Percentiles rank a stretch among this genome's conserved stretches.
Conservation (phyloP, 2,329 filamentous ascomycete species). For the Colletotrichum acutatum region DNA sequence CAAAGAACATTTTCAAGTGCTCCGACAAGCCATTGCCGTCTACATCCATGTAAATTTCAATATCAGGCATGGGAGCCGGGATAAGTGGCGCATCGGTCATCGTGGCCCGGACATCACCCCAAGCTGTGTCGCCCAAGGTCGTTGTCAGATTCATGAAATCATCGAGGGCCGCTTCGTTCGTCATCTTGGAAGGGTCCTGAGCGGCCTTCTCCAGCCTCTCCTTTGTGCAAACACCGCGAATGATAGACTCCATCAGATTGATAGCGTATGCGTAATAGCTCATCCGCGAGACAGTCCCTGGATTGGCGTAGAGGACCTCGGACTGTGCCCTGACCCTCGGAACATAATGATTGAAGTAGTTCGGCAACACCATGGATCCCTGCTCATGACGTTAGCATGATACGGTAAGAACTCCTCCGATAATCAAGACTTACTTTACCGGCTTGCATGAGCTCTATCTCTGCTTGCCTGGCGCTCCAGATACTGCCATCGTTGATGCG, state of each 20-base stretch:
- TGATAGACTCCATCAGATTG: slow-evolving; percentile 52
- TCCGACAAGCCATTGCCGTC: not conserved
- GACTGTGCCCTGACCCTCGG: slow-evolving; percentile 54
- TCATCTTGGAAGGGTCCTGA: not conserved
- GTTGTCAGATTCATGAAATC: slow-evolving; percentile 34
- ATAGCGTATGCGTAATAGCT: slow-evolving; percentile 56
- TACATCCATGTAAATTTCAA: not conserved
- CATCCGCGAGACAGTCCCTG: slow-evolving; percentile 44
- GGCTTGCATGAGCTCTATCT: slow-evolving; percentile 61
- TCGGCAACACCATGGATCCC: slow-evolving; percentile 48
- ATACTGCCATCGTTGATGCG: slow-evolving; percentile 50
- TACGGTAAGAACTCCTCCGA: not conserved
- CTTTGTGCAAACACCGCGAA: slow-evolving; percentile 42
- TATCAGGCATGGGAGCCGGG: not conserved
- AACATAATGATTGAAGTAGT: slow-evolving; percentile 55
- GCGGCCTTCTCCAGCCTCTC: not conserved
- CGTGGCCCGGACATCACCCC: not conserved
- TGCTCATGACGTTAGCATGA: slow-evolving; percentile 41
- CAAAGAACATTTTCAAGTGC: not conserved
- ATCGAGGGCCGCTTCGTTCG: slow-evolving; percentile 17
- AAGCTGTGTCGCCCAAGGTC: slow-evolving; percentile 5
- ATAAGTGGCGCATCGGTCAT: not conserved
- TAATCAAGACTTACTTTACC: slow-evolving; percentile 56
- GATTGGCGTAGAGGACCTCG: slow-evolving; percentile 52
- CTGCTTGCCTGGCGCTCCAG: slow-evolving; percentile 56